Percentiles rank a stretch among this genome's conserved stretches.
phyloP scores from a whole-genome alignment of 495 filamentous ascomycete species.

The Neurospora sp. region DNA sequence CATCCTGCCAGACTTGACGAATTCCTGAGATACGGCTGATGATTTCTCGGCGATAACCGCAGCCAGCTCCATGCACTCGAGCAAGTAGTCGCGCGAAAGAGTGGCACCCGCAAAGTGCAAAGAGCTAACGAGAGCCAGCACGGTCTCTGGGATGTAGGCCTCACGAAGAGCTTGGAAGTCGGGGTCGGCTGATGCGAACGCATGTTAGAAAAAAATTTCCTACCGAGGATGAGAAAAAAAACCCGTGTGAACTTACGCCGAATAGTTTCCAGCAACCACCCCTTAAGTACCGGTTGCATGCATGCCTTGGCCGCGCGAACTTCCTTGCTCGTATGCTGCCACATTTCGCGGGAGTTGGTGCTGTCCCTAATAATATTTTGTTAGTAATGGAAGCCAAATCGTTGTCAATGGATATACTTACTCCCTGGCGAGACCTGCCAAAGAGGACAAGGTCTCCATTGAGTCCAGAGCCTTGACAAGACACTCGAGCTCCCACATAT shows the following conservation, averaged over 20 bases:
- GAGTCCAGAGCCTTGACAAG: slow-evolving; percentile 56
- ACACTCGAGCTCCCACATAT: slow-evolving; percentile 64
- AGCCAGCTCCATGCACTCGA: slow-evolving; percentile 71
- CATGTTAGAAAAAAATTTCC: background rate
- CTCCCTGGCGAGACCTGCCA: slow-evolving; percentile 35
- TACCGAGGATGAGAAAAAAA: background rate
- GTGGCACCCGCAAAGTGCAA: slow-evolving; percentile 58
- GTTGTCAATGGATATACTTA: slow-evolving; percentile 13
- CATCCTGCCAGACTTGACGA: slow-evolving; percentile 58
- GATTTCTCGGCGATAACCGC: slow-evolving; percentile 55
- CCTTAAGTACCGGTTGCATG: slow-evolving; percentile 35
- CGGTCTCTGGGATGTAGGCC: slow-evolving; percentile 68
- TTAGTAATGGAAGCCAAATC: background rate
- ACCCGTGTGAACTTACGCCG: slow-evolving; percentile 19
- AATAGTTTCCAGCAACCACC: slow-evolving; percentile 30
- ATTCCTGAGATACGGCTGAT: slow-evolving; percentile 53
- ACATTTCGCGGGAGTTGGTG: slow-evolving; percentile 31
- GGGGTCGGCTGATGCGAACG: slow-evolving; percentile 19
- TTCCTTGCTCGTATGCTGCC: slow-evolving; percentile 27
- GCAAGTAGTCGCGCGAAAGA: slow-evolving; percentile 52
- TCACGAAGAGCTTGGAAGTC: slow-evolving; percentile 49
- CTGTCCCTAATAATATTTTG: slow-evolving; percentile 11
- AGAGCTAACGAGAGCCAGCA: slow-evolving; percentile 69
- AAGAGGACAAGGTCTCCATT: slow-evolving; percentile 45
- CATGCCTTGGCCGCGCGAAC: slow-evolving; percentile 31